phyloP scores from a whole-genome alignment of 192 early-diverging fungal genomes.

The Umbelopsis vinacea region DNA sequence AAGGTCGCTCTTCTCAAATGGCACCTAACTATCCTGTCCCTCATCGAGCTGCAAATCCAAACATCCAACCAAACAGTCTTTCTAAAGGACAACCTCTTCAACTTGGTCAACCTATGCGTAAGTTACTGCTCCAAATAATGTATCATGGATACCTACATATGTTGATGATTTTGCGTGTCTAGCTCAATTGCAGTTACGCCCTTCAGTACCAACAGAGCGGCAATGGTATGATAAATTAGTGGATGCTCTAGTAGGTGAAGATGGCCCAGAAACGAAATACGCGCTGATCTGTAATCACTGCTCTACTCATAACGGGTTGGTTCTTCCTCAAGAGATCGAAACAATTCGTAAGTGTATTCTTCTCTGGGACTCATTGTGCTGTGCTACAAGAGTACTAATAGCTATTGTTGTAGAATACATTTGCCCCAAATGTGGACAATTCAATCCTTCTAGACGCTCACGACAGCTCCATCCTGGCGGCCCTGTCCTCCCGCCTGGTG shows the following conservation, averaged over 20 bases:
- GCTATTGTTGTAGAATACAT: conserved; percentile 47
- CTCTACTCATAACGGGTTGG: conserved; percentile 92
- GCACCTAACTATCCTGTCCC: not conserved
- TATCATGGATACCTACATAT: not conserved
- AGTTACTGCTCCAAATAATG: not conserved
- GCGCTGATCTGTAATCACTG: conserved; percentile 93
- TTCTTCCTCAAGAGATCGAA: conserved; percentile 79
- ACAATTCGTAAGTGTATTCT: conserved; percentile 57
- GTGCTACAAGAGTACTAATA: not conserved
- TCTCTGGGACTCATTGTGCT: not conserved
- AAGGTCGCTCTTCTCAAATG: not conserved
- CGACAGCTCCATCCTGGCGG: conserved; percentile 33
- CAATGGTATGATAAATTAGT: conserved; percentile 93
- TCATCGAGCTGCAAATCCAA: not conserved
- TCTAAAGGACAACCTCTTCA: not conserved
- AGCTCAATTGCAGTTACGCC: conserved; percentile 12
- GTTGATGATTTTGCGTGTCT: not conserved
- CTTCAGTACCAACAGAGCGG: conserved; percentile 29
- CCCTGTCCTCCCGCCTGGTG: conserved; percentile 25
- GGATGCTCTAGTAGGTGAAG: conserved; percentile 91
- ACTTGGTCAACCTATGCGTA: not conserved
- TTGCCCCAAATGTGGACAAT: conserved; percentile 61
- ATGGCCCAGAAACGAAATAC: conserved; percentile 87
- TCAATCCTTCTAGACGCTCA: conserved; percentile 54
- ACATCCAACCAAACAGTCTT: not conserved